Conservation (phyloP, 306 rosid genomes). For the Inga leiocalycina region DNA sequence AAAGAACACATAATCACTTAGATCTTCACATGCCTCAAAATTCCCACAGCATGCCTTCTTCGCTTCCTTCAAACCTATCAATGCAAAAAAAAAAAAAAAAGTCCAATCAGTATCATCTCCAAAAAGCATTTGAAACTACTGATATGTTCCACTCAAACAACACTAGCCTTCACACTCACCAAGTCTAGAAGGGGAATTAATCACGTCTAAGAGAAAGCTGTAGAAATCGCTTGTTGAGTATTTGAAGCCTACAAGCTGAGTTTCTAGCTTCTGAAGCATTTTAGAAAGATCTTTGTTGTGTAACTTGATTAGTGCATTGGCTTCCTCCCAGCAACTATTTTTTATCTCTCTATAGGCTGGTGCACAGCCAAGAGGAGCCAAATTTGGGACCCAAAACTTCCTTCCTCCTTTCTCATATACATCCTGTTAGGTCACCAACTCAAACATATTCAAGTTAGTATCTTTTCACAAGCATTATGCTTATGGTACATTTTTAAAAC, state of each 20-base stretch:
- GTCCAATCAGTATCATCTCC: no score
- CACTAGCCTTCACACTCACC: slow-evolving; percentile 31
- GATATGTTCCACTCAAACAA: neutral
- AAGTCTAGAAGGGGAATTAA: slow-evolving; percentile 45
- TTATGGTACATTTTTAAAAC: no score
- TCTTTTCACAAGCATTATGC: no score
- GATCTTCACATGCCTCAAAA: neutral
- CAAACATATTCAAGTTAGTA: no score
- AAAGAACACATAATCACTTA: neutral
- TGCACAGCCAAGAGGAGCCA: neutral
- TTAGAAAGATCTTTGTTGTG: slow-evolving; percentile 49
- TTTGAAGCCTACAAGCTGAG: slow-evolving; percentile 53
- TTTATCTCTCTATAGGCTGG: no score
- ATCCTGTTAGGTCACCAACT: neutral
- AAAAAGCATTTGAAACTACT: no score
- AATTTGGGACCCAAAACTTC: slow-evolving; percentile 17
- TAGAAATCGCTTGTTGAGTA: slow-evolving; percentile 47
- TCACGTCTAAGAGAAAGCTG: slow-evolving; percentile 35
- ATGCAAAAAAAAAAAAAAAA: no score
- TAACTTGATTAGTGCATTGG: slow-evolving; percentile 28
- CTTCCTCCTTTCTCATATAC: neutral
- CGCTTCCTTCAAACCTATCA: neutral
- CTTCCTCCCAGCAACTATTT: slow-evolving; percentile 1
- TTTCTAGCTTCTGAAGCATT: slow-evolving; percentile 36
- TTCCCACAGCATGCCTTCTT: neutral